Conservation (phyloP, 2,329 filamentous ascomycete genomes). For the Fusarium bactridioides region DNA sequence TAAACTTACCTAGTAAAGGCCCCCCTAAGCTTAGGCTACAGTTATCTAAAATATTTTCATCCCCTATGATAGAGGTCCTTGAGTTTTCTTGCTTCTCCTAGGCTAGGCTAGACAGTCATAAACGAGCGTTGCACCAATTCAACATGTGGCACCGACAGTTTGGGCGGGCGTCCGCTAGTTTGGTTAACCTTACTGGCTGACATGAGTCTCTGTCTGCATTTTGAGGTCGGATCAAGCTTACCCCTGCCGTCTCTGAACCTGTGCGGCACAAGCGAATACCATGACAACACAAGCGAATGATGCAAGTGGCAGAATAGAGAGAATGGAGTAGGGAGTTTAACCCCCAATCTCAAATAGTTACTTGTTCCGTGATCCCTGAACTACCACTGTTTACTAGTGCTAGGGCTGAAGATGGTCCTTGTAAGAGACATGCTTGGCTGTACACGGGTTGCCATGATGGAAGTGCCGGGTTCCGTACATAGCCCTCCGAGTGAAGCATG, state of each 20-base stretch:
- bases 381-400: background rate
- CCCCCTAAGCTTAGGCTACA: background rate
- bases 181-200: slow-evolving; percentile 5
- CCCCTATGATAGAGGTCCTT: background rate
- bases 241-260: slow-evolving; percentile 8
- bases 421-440: slow-evolving; percentile 23
- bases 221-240: slow-evolving; percentile 2
- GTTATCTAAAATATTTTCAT: background rate
- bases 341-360: background rate
- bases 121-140: background rate
- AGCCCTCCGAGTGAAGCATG: slow-evolving; percentile 5
- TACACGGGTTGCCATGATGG: background rate
- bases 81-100: background rate
- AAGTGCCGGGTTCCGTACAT: background rate
- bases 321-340: background rate
- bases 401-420: slow-evolving; percentile 25
- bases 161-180: slow-evolving; percentile 21
- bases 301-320: background rate
- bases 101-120: background rate
- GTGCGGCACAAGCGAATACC: slow-evolving; percentile 27
- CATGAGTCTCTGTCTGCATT: background rate
- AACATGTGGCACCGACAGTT: slow-evolving; percentile 24
- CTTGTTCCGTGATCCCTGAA: background rate
- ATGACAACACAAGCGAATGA: background rate
- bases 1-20: background rate